Evolutionary conservation across 495 filamentous ascomycete species (phyloP), one percentile per base, ranked within the genome.

Genomic region (Penicillium goetzii): DNA sequence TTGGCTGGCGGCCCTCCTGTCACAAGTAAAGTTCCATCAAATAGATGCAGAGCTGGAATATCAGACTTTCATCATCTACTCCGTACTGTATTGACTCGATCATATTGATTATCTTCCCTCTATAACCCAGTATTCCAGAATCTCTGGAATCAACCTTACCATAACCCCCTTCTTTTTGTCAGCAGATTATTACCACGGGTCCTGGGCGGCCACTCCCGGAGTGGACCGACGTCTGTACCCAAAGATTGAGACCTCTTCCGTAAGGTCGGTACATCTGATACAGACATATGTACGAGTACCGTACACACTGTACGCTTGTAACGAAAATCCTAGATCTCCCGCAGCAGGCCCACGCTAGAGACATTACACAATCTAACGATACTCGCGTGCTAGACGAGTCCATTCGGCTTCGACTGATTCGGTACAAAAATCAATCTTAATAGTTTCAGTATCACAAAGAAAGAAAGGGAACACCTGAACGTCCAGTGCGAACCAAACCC

Each of bases 191-290:
- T 55, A 49, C 52, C 59, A 54, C 61, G 59, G 49, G 36, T 58
- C 60, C 41, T 33, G 32, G 56, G 59, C 66, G 66, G 66, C 61
- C 62, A 62, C 62, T 65, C 62, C 62, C 66, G 66, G 65, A n/a
- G 63, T 64, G 64, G 59, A 54, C 55, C 52, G 38, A 58, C 60
- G 41, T 25, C 32, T 40, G 25, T 41, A 51, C 54, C 53, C 38
- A 17, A 40, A 41, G 25, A 57, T 50, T 40, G 41, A 59, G 43
- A 41, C 30, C 0, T 59, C 59, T 21, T 9, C 40, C 7, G 40
- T 21, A 43, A n/a, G n/a, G n/a, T n/a, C 21, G 8, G 43, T 47
- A 47, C 43, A 23, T 47, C 21, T 8, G n/a, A 10, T 26, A 49
- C 23, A 49, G 15, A 15, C 19, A n/a, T n/a, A n/a, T 51, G 19